phyloP scores from a whole-genome alignment of 495 filamentous ascomycete species.

The Elaphomyces granulatus region DNA sequence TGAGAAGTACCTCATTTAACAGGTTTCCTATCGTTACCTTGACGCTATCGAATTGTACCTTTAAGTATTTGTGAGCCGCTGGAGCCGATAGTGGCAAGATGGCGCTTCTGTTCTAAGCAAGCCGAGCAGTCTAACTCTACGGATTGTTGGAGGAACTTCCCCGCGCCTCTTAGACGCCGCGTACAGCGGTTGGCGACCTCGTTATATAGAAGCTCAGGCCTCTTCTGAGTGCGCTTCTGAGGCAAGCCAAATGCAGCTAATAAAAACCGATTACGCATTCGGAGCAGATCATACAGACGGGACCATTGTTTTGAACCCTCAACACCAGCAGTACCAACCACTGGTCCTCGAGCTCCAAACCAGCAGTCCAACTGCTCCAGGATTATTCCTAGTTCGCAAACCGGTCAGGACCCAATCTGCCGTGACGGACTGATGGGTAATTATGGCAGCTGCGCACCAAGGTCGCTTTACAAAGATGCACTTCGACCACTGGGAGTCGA shows the following conservation, averaged over 20 bases:
- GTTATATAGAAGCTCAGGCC: constrained; percentile 43
- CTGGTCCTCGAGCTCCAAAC: constrained; percentile 29
- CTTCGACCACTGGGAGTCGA: constrained; percentile 39
- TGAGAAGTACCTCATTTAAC: constrained; percentile 2
- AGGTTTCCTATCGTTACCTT: constrained; percentile 58
- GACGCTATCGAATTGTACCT: constrained; percentile 24
- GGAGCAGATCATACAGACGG: too few species aligned
- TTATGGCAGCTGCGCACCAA: constrained; percentile 63
- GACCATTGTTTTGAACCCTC: too few species aligned
- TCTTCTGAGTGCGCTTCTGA: too few species aligned
- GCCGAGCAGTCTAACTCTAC: constrained; percentile 46
- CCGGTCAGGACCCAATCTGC: constrained; percentile 52
- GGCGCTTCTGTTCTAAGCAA: constrained; percentile 8
- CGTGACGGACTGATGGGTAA: constrained; percentile 83
- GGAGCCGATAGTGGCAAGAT: constrained; percentile 23
- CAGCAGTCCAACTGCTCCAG: constrained; percentile 21
- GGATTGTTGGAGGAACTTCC: constrained; percentile 10
- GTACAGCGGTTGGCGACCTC: constrained; percentile 67
- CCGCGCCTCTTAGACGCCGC: constrained; percentile 1
- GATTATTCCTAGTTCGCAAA: constrained; percentile 47
- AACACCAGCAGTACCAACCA: constrained; percentile 28
- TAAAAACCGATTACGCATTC: too few species aligned
- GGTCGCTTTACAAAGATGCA: constrained; percentile 55
- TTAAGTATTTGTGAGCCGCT: constrained; percentile 8
- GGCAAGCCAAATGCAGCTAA: constrained; percentile 34